Evolutionary conservation across 768 basidiomycete species (phyloP).

Genomic region (Galerina marginata): DNA sequence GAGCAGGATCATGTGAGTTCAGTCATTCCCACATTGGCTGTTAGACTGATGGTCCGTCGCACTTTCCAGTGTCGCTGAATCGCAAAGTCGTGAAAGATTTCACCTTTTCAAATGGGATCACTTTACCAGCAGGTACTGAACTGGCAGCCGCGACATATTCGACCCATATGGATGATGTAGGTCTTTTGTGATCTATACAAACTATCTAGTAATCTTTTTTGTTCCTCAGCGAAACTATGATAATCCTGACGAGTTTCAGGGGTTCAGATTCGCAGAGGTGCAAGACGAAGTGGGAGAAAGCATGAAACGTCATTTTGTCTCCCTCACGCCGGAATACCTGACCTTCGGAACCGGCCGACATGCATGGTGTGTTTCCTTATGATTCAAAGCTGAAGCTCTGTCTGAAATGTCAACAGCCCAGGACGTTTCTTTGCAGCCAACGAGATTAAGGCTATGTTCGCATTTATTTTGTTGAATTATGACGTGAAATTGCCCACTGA

Average conservation of each 20-base stretch:
- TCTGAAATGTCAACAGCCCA: background rate
- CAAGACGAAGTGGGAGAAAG: background rate
- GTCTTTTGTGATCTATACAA: background rate
- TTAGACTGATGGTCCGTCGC: no score
- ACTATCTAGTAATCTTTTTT: background rate
- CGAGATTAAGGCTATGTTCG: background rate
- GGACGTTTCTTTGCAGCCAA: background rate
- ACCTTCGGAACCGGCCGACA: background rate
- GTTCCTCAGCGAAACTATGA: background rate
- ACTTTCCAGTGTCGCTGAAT: background rate
- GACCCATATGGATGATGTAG: background rate
- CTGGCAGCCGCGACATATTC: background rate
- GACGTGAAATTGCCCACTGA: background rate
- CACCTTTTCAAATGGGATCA: slow-evolving; percentile 1
- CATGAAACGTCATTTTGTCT: background rate
- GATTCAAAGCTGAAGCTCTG: background rate
- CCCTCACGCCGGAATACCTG: background rate
- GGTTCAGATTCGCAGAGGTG: background rate
- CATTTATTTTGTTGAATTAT: background rate
- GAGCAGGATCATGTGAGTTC: slow-evolving; percentile 6
- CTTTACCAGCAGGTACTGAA: background rate
- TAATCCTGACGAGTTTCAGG: background rate
- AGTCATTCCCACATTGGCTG: slow-evolving; percentile 15
- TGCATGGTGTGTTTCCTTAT: background rate
- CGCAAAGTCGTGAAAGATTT: background rate